Conservation (phyloP, 768 basidiomycete species). For the Obba rivulosa region DNA sequence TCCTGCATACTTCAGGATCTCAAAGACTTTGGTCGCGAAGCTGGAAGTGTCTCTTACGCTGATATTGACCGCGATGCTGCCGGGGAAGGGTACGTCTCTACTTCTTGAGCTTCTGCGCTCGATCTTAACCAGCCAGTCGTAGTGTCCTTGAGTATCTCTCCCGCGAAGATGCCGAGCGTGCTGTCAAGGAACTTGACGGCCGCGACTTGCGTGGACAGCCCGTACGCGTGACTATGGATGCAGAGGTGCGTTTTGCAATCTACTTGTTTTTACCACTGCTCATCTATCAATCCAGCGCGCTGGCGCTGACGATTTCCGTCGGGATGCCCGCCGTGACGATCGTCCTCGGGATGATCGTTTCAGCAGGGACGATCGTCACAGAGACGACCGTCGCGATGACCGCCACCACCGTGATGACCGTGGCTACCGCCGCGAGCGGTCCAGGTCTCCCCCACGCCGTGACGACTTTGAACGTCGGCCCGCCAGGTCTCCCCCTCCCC, state of each 20-base stretch:
- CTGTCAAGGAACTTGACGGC: constrained; percentile 81
- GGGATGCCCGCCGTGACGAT: constrained; percentile 51
- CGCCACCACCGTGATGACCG: constrained; percentile 40
- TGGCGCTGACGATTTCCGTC: constrained; percentile 64
- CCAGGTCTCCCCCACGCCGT: constrained; percentile 70
- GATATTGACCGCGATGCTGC: constrained; percentile 87
- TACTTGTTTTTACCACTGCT: neutral
- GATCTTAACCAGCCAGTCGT: neutral
- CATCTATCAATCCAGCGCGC: constrained; percentile 40
- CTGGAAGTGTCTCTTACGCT: constrained; percentile 89
- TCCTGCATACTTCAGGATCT: constrained; percentile 64
- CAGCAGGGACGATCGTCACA: constrained; percentile 21
- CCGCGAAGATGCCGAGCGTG: constrained; percentile 88
- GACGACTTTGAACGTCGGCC: constrained; percentile 70
- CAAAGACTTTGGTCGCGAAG: constrained; percentile 95
- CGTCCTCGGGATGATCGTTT: constrained; percentile 51
- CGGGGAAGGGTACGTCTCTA: constrained; percentile 72
- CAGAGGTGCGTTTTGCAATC: constrained; percentile 40
- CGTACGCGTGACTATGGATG: constrained; percentile 66
- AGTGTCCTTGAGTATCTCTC: constrained; percentile 90
- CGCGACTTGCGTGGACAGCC: constrained; percentile 82
- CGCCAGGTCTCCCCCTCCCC: constrained; percentile 74
- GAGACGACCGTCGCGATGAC: constrained; percentile 31
- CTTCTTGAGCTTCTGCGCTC: neutral
- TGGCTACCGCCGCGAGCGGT: constrained; percentile 69